These are phyloP conservation scores for Zelonia costaricensis DNA, from an alignment of 208 protist species.

Conservation along the genomic window DNA sequence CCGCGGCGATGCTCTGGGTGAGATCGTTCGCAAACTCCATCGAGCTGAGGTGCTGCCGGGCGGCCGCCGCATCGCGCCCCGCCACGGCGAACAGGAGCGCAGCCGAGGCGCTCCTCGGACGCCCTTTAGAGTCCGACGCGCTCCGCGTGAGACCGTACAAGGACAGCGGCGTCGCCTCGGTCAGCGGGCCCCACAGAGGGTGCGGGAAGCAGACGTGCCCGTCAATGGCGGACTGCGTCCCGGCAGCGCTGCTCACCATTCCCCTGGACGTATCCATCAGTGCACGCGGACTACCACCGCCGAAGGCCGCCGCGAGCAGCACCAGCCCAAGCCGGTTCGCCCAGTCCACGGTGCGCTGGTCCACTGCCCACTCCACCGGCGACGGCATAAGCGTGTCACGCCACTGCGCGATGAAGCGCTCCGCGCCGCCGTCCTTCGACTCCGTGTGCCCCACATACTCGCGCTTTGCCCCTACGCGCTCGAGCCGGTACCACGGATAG, in stretches of 20 bases:
- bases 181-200: conserved; percentile 6
- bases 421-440: neutral
- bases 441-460: neutral
- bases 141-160: neutral
- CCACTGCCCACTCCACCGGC: conserved; percentile 1
- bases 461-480: conserved; percentile 6
- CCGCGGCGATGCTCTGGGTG: conserved; percentile 12
- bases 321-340: conserved; percentile 22
- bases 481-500: conserved; percentile 28
- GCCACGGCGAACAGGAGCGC: conserved; percentile 18
- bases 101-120: conserved; percentile 1
- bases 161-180: conserved; percentile 18
- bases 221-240: conserved; percentile 3
- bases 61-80: conserved; percentile 22
- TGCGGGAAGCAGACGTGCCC: conserved; percentile 28
- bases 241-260: too few species aligned
- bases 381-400: conserved; percentile 1
- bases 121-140: neutral
- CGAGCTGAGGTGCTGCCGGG: conserved; percentile 3
- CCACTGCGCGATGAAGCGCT: conserved; percentile 4
- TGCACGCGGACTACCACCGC: conserved; percentile 20
- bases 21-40: conserved; percentile 9
- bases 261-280: neutral
- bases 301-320: conserved; percentile 25
- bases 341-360: conserved; percentile 11